Evolutionary conservation across 441 rosid species (phyloP).

Genomic region (Melianthus villosus): DNA sequence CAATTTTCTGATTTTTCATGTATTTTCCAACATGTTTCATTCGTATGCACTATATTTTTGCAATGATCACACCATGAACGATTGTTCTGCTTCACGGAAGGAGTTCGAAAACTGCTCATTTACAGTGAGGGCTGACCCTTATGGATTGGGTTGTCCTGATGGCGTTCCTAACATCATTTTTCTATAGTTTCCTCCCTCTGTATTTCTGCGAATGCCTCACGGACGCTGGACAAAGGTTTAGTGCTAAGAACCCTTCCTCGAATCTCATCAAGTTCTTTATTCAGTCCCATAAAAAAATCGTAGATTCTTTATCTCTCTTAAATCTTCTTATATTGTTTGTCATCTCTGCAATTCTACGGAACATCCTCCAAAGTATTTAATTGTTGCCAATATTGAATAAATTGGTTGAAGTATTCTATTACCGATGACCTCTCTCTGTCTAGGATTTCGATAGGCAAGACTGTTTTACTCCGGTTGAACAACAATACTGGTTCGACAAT

Average conservation of each 20-base stretch:
- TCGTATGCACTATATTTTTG: not conserved
- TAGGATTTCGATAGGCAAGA: too few relatives aligned
- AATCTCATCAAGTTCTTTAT: not conserved
- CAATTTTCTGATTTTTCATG: not conserved
- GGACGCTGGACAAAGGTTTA: not conserved
- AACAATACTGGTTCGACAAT: too few relatives aligned
- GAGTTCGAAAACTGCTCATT: too few relatives aligned
- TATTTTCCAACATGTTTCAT: not conserved
- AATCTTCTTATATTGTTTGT: not conserved
- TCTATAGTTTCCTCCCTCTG: not conserved
- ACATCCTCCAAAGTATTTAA: not conserved
- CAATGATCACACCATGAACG: not conserved
- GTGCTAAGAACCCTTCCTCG: not conserved
- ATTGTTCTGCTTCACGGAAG: too few relatives aligned
- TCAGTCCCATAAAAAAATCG: not conserved
- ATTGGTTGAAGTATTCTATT: too few relatives aligned
- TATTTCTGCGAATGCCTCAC: not conserved
- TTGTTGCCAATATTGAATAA: not conserved
- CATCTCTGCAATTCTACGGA: not conserved
- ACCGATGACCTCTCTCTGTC: too few relatives aligned
- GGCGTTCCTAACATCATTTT: not conserved
- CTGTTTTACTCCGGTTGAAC: too few relatives aligned
- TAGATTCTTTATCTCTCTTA: not conserved
- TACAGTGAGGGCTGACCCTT: not conserved
- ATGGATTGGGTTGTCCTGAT: not conserved